Evolutionary conservation across 768 basidiomycete species (phyloP), one percentile per base, ranked within the genome.

Genomic region (Harrya chromipes): DNA sequence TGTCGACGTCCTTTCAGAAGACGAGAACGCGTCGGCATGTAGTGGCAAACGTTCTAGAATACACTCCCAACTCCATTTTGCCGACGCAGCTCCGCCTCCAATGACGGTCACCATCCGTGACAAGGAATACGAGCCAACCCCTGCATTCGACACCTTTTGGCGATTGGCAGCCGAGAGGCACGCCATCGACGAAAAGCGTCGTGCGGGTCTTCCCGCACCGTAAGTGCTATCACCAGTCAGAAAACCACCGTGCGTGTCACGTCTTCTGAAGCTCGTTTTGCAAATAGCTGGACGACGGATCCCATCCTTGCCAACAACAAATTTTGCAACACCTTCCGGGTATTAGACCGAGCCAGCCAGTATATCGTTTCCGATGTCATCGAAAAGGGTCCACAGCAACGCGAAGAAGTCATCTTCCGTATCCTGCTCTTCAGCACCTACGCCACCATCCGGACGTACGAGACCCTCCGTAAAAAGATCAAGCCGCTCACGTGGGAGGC

Each of bases 251-350:
- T 3, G 29, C 6, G 20, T 24, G 20, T 42, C 50, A 40, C 49
- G 35, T 50, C 47, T 29, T 50, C 53, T 69, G 52, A 62, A 50
- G n/a, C 11, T 20, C 20, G 9, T 23, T 33, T 16, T 19, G 17
- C 37, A 26, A n/a, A 36, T 49, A 84, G 83, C 24, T 91, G 89
- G 88, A 87, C 87, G 0, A 62, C 74, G 1, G 85, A 91, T 61
- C 59, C 66, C 3, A 79, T 84, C 43, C 71, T 91, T 17, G 71
- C 63, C 2, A 59, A 70, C 12, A 75, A 81, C 56, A 74, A 73
- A 26, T 90, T 89, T 62, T 88, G 86, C 68, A 88, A 89, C 58
- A 79, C 84, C 0, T 91, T 77, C 60, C 85, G 89, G 31, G 80
- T 89, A 8, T 74, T 83, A 38, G 89, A 91, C 70, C 81, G 80